phyloP scores from a whole-genome alignment of 2,329 filamentous ascomycete species.

The Neocucurbitaria cava region DNA sequence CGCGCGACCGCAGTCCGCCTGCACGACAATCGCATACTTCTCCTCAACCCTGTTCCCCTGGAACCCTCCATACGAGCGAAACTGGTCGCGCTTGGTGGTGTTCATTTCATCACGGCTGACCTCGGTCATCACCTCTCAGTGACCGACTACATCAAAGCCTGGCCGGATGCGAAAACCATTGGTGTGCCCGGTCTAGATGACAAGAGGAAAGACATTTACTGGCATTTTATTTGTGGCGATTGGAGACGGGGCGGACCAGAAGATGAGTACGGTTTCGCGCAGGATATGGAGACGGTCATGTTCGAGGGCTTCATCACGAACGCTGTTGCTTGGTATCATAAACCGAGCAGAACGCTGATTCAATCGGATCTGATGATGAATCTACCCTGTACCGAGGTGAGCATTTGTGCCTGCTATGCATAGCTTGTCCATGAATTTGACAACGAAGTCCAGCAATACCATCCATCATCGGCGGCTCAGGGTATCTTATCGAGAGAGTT shows the following conservation, averaged over 20 bases:
- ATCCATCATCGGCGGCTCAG: slow-evolving; percentile 12
- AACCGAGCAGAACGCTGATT: slow-evolving; percentile 16
- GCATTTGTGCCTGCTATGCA: neutral
- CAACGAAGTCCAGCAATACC: slow-evolving; percentile 16
- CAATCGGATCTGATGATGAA: slow-evolving; percentile 25
- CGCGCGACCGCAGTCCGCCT: slow-evolving; percentile 21
- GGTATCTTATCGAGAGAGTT: slow-evolving; percentile 15
- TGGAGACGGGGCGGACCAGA: slow-evolving; percentile 13
- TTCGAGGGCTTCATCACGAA: slow-evolving; percentile 26
- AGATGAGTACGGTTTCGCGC: slow-evolving; percentile 17
- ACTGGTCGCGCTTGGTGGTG: slow-evolving; percentile 14
- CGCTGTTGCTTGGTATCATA: slow-evolving; percentile 23
- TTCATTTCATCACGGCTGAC: slow-evolving; percentile 18
- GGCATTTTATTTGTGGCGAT: slow-evolving; percentile 19
- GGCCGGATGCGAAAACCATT: slow-evolving; percentile 19
- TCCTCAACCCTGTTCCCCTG: slow-evolving; percentile 20
- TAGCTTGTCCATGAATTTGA: neutral
- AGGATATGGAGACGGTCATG: slow-evolving; percentile 19
- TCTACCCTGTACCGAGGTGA: slow-evolving; percentile 20
- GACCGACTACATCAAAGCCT: slow-evolving; percentile 8
- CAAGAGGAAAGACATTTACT: slow-evolving; percentile 19
- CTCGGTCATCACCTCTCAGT: slow-evolving; percentile 21
- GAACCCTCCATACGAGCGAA: slow-evolving; percentile 9
- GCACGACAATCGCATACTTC: slow-evolving; percentile 7
- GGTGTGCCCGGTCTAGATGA: slow-evolving; percentile 14